Conservation (phyloP, 179 eudicot genomes). For the Sideroxylon spinosum region DNA sequence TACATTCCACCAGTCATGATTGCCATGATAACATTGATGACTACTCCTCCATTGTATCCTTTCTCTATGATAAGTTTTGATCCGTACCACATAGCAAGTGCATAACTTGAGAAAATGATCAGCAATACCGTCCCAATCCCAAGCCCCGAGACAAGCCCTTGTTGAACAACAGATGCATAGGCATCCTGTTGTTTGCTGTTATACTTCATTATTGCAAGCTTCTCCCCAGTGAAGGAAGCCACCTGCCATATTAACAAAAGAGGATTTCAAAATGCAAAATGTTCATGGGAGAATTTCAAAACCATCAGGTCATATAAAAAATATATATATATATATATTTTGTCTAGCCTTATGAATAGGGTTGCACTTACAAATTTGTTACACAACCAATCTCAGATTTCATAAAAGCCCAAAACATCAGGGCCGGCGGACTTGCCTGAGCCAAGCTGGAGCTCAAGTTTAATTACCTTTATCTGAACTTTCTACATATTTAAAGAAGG, state of each 20-base stretch:
- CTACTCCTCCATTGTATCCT: conserved; percentile 68
- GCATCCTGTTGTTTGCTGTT: conserved; percentile 47
- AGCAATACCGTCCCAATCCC: conserved; percentile 52
- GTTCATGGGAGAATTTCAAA: not conserved
- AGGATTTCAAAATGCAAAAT: not conserved
- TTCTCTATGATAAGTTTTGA: conserved; percentile 47
- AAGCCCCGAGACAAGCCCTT: conserved; percentile 77
- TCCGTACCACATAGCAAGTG: conserved; percentile 77
- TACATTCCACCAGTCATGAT: conserved; percentile 77
- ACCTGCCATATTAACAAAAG: conserved; percentile 38
- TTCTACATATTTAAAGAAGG: too few relatives aligned
- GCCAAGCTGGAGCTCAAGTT: too few relatives aligned
- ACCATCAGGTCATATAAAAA: too few relatives aligned
- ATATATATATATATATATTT: too few relatives aligned
- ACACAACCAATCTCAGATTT: too few relatives aligned
- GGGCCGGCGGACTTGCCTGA: too few relatives aligned
- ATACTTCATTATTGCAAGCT: conserved; percentile 50
- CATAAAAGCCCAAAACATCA: too few relatives aligned
- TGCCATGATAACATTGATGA: conserved; percentile 71
- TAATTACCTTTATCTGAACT: too few relatives aligned
- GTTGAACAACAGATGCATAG: conserved; percentile 40
- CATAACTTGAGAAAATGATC: conserved; percentile 43
- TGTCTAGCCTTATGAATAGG: too few relatives aligned
- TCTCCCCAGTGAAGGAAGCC: conserved; percentile 83
- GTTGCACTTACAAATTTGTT: too few relatives aligned